Evolutionary conservation across 2,329 filamentous ascomycete species (phyloP), one percentile per base, ranked within the genome.

Genomic region (Ophiobolus disseminans): DNA sequence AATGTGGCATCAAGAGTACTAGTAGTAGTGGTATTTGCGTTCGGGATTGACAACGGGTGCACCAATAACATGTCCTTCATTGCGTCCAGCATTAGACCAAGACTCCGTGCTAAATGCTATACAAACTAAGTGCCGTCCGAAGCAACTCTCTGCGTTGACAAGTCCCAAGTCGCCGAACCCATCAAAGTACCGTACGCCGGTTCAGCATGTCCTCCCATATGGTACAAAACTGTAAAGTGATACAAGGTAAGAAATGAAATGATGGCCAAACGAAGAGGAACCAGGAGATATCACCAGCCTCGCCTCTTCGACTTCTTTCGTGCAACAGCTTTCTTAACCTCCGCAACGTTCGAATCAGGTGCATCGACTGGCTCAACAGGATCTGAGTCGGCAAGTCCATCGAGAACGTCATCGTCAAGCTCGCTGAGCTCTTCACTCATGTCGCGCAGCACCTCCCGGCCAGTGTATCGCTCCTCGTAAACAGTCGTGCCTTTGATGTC

Each of bases 371-470:
- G 63, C 13, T 60, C 53, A 9, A 67, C 25, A 28, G 68, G 63
- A 40, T 72, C 70, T 6, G 67, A 61, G 38, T 67, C 69, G 26
- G 70, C 71, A 20, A 74, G 62, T 14, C 88, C 90, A 63, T 89
- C 86, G 48, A 96, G 79, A 74, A 93, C 90, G 41, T 95, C 91
- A 57, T 97, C 92, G 62, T 96, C 92, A 69, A 97, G 86, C 67
- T 97, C 93, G 47, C 89, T 95, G 17, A 97, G 80, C 60, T 93
- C 90, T 72, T 96, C 92, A 63, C 90, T 95, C 73, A 93, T 86
- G 11, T 80, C 83, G 22, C 85, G 80, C 58, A 85, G 76, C n/a
- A 88, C 85, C 45, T 92, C 88, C 25, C 86, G 82, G 2, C 87
- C 89, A 0, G 83, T 85, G 80, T 86, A 90, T 42, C 85, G 81